phyloP scores from a whole-genome alignment of 768 basidiomycete species.

The Psilocybe tampanensis region DNA sequence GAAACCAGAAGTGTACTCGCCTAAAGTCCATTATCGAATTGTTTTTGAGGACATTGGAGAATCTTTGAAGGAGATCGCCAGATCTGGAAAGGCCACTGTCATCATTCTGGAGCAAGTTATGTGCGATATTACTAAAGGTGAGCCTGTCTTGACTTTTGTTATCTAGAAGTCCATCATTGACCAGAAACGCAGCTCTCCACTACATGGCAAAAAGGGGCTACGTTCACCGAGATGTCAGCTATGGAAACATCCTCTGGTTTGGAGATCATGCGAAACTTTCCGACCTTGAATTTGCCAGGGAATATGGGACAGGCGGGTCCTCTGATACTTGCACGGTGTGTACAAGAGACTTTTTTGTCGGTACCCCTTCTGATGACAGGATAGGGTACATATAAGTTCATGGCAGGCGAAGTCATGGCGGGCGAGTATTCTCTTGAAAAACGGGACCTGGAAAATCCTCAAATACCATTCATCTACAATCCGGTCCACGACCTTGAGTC shows the following conservation, averaged over 20 bases:
- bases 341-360: background rate
- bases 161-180: background rate
- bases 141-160: background rate
- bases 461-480: background rate
- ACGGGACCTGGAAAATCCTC: background rate
- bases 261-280: background rate
- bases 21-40: background rate
- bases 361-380: background rate
- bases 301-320: background rate
- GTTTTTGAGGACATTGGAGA: background rate
- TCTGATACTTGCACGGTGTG: background rate
- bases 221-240: background rate
- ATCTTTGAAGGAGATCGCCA: background rate
- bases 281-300: background rate
- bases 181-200: background rate
- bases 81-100: background rate
- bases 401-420: background rate
- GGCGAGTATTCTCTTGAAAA: background rate
- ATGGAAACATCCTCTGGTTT: background rate
- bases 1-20: background rate
- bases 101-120: background rate
- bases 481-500: conserved; percentile 1
- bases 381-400: background rate
- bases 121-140: background rate
- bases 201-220: background rate